Evolutionary conservation across 176 grass and related monocot genomes (phyloP).

Genomic region (Areca catechu): DNA sequence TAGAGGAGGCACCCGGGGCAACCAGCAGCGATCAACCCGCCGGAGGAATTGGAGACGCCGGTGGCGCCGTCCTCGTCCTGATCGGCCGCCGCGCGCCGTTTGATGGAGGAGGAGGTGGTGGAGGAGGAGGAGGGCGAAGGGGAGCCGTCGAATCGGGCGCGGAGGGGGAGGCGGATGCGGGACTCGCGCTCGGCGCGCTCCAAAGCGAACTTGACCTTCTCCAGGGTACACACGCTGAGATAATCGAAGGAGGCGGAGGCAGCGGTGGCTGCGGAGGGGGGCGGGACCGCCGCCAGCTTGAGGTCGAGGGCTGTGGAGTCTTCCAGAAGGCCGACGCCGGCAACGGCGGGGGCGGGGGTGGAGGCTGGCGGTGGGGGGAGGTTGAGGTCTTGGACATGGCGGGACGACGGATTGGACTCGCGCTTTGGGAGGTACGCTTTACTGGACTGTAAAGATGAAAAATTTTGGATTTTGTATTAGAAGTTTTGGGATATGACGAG

Average conservation of each 20-base stretch:
- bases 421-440: slow-evolving; percentile 40
- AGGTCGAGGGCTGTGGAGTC: neutral
- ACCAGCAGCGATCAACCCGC: slow-evolving; percentile 62
- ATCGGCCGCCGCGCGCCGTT: slow-evolving; percentile 27
- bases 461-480: slow-evolving; percentile 5
- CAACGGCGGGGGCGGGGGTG: neutral
- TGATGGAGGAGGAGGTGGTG: slow-evolving; percentile 48
- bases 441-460: slow-evolving; percentile 36
- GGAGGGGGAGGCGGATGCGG: slow-evolving; percentile 37
- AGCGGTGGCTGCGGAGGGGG: neutral
- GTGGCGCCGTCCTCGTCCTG: slow-evolving; percentile 33
- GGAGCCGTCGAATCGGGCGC: slow-evolving; percentile 7
- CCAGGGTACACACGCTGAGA: slow-evolving; percentile 90
- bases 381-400: neutral
- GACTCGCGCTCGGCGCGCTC: slow-evolving; percentile 65
- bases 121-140: slow-evolving; percentile 50
- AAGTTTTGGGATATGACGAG: neutral
- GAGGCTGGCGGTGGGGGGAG: neutral
- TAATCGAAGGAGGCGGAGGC: slow-evolving; percentile 14
- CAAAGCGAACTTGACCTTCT: slow-evolving; percentile 69
- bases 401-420: neutral
- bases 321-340: neutral
- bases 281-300: neutral
- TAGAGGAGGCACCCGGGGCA: slow-evolving; percentile 88
- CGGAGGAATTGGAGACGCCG: slow-evolving; percentile 53